A percentile compares a stretch with the other conserved stretches of the same genome.
phyloP scores from a whole-genome alignment of 1,139 yeast species.

The Debaryomyces robertsiae region DNA sequence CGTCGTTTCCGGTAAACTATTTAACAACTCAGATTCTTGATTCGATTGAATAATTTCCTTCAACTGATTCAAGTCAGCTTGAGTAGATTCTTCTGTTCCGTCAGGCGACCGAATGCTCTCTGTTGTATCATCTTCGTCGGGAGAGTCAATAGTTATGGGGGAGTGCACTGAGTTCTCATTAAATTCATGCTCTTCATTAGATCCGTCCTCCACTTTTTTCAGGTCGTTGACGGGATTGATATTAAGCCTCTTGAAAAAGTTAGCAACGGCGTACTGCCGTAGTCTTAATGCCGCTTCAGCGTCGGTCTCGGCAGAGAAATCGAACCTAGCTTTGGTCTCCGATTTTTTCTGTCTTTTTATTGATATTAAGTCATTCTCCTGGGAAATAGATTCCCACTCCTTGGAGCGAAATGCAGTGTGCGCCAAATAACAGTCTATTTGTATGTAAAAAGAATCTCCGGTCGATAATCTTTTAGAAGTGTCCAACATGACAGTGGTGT shows the following conservation, averaged over 20 bases:
- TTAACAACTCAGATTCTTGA: slow-evolving; percentile 52
- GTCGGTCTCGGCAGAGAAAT: slow-evolving; percentile 47
- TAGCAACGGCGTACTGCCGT: slow-evolving; percentile 59
- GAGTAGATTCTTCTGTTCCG: slow-evolving; percentile 29
- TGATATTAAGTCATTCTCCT: neutral
- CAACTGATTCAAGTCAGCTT: slow-evolving; percentile 69
- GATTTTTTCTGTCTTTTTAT: slow-evolving; percentile 18
- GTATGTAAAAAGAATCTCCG: slow-evolving; percentile 72
- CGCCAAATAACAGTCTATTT: slow-evolving; percentile 62
- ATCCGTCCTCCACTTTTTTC: neutral
- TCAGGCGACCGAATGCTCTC: neutral
- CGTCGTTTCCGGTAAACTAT: slow-evolving; percentile 61
- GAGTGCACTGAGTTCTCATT: neutral
- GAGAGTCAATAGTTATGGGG: slow-evolving; percentile 14
- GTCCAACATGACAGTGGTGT: slow-evolving; percentile 62
- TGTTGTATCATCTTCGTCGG: slow-evolving; percentile 13
- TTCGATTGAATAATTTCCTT: slow-evolving; percentile 73
- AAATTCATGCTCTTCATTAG: neutral
- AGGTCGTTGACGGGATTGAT: slow-evolving; percentile 17
- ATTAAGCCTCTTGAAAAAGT: slow-evolving; percentile 54
- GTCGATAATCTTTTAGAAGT: slow-evolving; percentile 57
- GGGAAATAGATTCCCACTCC: slow-evolving; percentile 7
- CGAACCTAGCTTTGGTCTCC: slow-evolving; percentile 16
- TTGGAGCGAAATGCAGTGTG: slow-evolving; percentile 49
- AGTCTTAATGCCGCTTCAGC: slow-evolving; percentile 55